phyloP scores from a whole-genome alignment of 805 yeast species.

The Candida corydali region DNA sequence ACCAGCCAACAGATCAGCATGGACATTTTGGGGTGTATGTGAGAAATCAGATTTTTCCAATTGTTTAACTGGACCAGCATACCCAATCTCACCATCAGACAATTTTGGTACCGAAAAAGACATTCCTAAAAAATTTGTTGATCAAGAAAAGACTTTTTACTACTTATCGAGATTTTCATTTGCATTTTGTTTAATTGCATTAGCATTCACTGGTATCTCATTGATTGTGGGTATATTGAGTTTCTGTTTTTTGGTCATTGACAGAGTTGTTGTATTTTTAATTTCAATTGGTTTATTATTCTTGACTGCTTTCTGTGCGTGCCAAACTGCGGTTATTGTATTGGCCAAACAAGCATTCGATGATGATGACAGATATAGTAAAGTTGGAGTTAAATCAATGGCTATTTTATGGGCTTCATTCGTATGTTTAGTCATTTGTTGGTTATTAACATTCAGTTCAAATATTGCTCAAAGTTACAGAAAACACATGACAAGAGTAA shows the following conservation, averaged over 20 bases:
- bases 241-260: slow-evolving; percentile 52
- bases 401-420: slow-evolving; percentile 73
- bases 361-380: slow-evolving; percentile 38
- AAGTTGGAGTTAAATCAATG: slow-evolving; percentile 53
- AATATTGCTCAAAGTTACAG: slow-evolving; percentile 46
- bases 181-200: slow-evolving; percentile 56
- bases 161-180: slow-evolving; percentile 65
- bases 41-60: slow-evolving; percentile 52
- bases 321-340: slow-evolving; percentile 76
- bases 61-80: slow-evolving; percentile 63
- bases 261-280: slow-evolving; percentile 51
- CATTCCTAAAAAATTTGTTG: slow-evolving; percentile 52
- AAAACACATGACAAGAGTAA: slow-evolving; percentile 43
- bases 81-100: slow-evolving; percentile 76
- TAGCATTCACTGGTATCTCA: slow-evolving; percentile 61
- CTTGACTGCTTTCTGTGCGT: slow-evolving; percentile 58
- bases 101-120: slow-evolving; percentile 56
- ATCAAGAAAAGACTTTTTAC: slow-evolving; percentile 53
- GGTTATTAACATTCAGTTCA: slow-evolving; percentile 50
- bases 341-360: slow-evolving; percentile 69
- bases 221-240: slow-evolving; percentile 53
- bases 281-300: slow-evolving; percentile 49
- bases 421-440: slow-evolving; percentile 46
- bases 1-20: slow-evolving; percentile 48
- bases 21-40: slow-evolving; percentile 82